phyloP scores from a whole-genome alignment of 331 rosid species.

The Prunus yedoensis region DNA sequence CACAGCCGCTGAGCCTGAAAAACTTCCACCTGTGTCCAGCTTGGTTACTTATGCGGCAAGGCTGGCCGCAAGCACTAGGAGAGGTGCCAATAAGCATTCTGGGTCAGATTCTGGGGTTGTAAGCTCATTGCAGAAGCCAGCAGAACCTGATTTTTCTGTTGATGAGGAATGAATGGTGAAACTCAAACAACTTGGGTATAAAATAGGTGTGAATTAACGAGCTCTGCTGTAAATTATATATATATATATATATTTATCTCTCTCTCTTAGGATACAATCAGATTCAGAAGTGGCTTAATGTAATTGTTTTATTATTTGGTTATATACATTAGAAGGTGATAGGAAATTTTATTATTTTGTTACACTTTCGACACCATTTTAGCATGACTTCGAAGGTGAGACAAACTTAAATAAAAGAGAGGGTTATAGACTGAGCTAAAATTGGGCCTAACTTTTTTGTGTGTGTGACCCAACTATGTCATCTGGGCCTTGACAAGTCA shows the following conservation, averaged over 20 bases:
- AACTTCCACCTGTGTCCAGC: slow-evolving; percentile 28
- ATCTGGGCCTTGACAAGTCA: neutral
- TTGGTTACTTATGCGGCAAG: slow-evolving; percentile 32
- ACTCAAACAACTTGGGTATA: neutral
- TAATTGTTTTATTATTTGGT: slow-evolving; percentile 13
- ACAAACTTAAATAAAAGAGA: neutral
- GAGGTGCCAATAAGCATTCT: slow-evolving; percentile 36
- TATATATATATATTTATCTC: too few species aligned
- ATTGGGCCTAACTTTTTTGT: neutral
- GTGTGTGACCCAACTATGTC: neutral
- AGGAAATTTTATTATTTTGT: neutral
- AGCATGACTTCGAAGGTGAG: neutral
- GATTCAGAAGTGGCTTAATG: neutral
- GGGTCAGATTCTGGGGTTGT: slow-evolving; percentile 49
- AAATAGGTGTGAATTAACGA: neutral
- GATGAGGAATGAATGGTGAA: slow-evolving; percentile 35
- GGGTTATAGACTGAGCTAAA: neutral
- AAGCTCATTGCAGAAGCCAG: slow-evolving; percentile 68
- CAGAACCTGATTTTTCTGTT: slow-evolving; percentile 70
- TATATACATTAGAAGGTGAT: slow-evolving; percentile 14
- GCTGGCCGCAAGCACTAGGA: slow-evolving; percentile 32
- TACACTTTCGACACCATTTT: neutral
- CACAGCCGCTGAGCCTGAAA: slow-evolving; percentile 21
- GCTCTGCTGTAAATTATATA: slow-evolving; percentile 7
- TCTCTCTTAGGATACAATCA: neutral